A percentile compares a stretch with the other conserved stretches of the same genome.
Evolutionary conservation across 768 basidiomycete species (phyloP).

Genomic region (Melanogaster broomeanus): DNA sequence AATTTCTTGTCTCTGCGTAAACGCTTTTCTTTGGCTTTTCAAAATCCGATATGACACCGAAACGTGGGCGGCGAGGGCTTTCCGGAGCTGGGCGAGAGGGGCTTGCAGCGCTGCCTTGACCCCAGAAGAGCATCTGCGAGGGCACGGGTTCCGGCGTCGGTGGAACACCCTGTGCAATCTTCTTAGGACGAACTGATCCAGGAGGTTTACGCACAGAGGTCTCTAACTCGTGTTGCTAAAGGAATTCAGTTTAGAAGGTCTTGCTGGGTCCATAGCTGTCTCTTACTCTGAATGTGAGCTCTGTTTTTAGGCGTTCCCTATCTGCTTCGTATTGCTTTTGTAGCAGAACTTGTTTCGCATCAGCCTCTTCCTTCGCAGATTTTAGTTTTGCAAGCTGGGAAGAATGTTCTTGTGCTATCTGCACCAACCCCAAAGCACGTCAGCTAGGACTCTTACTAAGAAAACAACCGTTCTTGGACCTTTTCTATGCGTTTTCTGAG

Average conservation of each 20-base stretch:
- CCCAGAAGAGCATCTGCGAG: slow-evolving; percentile 42
- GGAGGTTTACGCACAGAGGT: slow-evolving; percentile 52
- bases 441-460: not conserved
- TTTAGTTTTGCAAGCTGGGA: slow-evolving; percentile 57
- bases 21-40: slow-evolving; percentile 20
- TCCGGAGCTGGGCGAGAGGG: slow-evolving; percentile 33
- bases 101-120: slow-evolving; percentile 23
- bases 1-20: slow-evolving; percentile 16
- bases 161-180: slow-evolving; percentile 35
- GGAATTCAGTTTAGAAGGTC: slow-evolving; percentile 13
- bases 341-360: slow-evolving; percentile 52
- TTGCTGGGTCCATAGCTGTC: slow-evolving; percentile 4
- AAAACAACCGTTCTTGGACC: slow-evolving; percentile 36
- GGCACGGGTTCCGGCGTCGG: slow-evolving; percentile 43
- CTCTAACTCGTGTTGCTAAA: slow-evolving; percentile 70
- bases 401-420: slow-evolving; percentile 63
- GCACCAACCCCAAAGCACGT: not conserved
- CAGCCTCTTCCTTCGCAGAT: slow-evolving; percentile 60
- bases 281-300: slow-evolving; percentile 67
- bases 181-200: slow-evolving; percentile 46
- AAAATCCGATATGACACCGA: slow-evolving; percentile 28
- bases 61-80: slow-evolving; percentile 41
- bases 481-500: slow-evolving; percentile 69
- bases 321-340: slow-evolving; percentile 68
- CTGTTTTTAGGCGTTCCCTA: slow-evolving; percentile 68